Percentiles rank a stretch among this genome's conserved stretches.
These are phyloP conservation scores for Penicillium sp. DNA, from an alignment of 2,329 filamentous ascomycete genomes.

Conservation along the genomic window DNA sequence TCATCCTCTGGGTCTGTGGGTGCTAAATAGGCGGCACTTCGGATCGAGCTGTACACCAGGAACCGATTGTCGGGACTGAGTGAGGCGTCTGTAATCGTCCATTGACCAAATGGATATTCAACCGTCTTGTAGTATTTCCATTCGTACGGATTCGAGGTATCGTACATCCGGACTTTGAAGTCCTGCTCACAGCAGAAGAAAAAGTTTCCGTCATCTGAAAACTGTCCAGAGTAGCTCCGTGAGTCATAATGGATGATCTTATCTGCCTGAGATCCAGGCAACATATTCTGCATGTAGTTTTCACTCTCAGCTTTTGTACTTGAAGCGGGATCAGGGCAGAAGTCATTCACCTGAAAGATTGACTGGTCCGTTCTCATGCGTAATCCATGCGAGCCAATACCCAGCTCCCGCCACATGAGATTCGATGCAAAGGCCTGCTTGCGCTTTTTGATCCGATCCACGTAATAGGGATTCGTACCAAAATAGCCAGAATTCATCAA, in stretches of 20 bases:
- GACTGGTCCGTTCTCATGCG: constrained; percentile 59
- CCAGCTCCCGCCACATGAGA: constrained; percentile 76
- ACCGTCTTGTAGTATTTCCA: constrained; percentile 96
- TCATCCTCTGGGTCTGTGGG: constrained; percentile 77
- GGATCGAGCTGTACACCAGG: constrained; percentile 86
- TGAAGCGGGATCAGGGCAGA: neutral
- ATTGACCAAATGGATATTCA: constrained; percentile 76
- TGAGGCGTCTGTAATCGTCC: constrained; percentile 93
- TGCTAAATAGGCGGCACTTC: constrained; percentile 75
- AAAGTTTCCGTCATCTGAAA: constrained; percentile 94
- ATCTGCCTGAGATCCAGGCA: constrained; percentile 72
- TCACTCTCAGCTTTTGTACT: neutral
- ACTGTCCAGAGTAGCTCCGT: constrained; percentile 90
- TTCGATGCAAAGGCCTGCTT: constrained; percentile 59
- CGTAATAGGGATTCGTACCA: constrained; percentile 58
- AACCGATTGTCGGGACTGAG: constrained; percentile 87
- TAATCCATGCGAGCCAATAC: constrained; percentile 54
- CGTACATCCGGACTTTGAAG: constrained; percentile 93
- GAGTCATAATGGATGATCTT: constrained; percentile 81
- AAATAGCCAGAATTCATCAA: constrained; percentile 81
- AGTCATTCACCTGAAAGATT: constrained; percentile 57
- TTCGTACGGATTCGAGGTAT: constrained; percentile 88
- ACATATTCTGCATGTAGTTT: constrained; percentile 52
- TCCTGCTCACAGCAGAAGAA: constrained; percentile 91
- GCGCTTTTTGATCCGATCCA: constrained; percentile 49